These are phyloP conservation scores for Neotropicomus parvogracilis DNA, from an alignment of 1,284 basidiomycete species.

Conservation along the genomic window DNA sequence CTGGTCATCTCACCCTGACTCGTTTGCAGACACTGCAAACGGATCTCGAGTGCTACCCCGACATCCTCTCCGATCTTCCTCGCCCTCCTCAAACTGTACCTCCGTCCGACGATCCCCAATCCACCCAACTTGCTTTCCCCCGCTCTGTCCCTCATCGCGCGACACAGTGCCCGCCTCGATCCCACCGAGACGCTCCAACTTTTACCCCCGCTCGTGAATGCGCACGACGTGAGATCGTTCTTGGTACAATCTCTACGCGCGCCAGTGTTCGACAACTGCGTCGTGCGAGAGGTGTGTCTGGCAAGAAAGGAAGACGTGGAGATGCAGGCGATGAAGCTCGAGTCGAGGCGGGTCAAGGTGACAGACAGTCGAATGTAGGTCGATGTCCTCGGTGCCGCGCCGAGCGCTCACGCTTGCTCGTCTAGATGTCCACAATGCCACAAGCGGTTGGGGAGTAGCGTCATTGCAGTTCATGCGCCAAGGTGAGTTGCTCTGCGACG, in stretches of 20 bases:
- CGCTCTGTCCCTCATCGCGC: slow-evolving; percentile 79
- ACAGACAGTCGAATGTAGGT: slow-evolving; percentile 86
- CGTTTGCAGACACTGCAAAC: slow-evolving; percentile 75
- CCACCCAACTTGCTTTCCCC: slow-evolving; percentile 62
- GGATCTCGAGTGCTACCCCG: slow-evolving; percentile 62
- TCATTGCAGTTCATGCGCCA: slow-evolving; percentile 91
- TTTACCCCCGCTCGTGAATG: slow-evolving; percentile 82
- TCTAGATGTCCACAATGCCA: slow-evolving; percentile 95
- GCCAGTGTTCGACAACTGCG: slow-evolving; percentile 63
- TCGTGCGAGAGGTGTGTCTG: slow-evolving; percentile 67
- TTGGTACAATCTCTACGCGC: slow-evolving; percentile 69
- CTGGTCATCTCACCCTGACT: slow-evolving; percentile 1
- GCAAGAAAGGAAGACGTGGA: slow-evolving; percentile 73
- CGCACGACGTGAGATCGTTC: slow-evolving; percentile 78
- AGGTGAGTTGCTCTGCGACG: slow-evolving; percentile 41
- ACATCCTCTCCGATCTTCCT: slow-evolving; percentile 72
- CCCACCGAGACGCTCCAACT: slow-evolving; percentile 77
- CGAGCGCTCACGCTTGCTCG: neutral
- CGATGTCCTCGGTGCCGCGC: neutral
- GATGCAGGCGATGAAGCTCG: slow-evolving; percentile 66
- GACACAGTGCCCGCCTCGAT: slow-evolving; percentile 81
- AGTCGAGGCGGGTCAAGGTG: slow-evolving; percentile 83
- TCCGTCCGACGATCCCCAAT: slow-evolving; percentile 59
- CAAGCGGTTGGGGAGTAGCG: slow-evolving; percentile 90
- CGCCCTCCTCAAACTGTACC: slow-evolving; percentile 83